phyloP scores from a whole-genome alignment of 202 grass and related monocot genomes.

The Digitaria exilis region DNA sequence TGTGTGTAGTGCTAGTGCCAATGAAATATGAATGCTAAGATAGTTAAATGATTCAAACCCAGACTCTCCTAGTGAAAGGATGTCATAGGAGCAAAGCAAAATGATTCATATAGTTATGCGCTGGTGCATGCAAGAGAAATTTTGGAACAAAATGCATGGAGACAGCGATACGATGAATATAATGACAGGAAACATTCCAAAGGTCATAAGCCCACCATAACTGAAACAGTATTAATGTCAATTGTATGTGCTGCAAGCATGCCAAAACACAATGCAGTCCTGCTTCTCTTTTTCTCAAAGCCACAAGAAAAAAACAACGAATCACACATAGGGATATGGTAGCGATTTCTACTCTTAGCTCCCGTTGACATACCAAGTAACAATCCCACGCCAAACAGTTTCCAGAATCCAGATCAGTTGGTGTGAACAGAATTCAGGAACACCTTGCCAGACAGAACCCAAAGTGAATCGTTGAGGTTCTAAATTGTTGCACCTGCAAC shows the following conservation, averaged over 20 bases:
- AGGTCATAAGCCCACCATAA: not conserved
- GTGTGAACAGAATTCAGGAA: not conserved
- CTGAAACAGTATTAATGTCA: not conserved
- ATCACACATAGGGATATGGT: not conserved
- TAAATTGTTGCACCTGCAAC: not conserved
- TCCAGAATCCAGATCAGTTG: not conserved
- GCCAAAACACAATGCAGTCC: constrained; percentile 12
- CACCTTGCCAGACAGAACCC: not conserved
- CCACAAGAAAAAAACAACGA: not conserved
- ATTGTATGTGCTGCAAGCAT: not conserved
- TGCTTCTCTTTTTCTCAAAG: not conserved
- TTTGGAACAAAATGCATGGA: not conserved
- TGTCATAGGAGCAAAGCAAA: not conserved
- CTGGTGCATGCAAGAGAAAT: not conserved
- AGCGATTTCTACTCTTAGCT: not conserved
- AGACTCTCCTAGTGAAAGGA: not conserved
- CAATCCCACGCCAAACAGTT: not conserved
- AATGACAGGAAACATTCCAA: not conserved
- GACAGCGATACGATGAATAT: too few relatives aligned
- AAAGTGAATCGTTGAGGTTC: not conserved
- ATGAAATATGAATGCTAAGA: not conserved
- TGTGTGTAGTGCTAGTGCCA: not conserved
- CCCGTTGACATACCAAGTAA: not conserved
- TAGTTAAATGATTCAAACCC: not conserved
- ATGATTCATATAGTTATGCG: not conserved